Conservation (phyloP, 164 flowering plant genomes). For the Stephania japonica region DNA sequence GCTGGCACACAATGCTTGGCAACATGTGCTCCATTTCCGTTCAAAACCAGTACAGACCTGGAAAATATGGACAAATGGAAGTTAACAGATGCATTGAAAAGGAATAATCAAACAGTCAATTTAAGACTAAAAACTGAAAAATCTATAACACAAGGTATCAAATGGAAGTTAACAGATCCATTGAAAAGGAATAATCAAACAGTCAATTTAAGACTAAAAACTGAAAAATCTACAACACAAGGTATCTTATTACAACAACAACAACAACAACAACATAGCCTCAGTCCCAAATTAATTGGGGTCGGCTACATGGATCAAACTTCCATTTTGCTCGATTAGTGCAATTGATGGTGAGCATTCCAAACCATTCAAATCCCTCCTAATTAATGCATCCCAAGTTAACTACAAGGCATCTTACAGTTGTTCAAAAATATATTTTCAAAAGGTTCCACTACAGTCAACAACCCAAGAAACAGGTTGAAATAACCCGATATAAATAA, state of each 20-base stretch:
- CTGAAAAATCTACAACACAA: too few relatives aligned
- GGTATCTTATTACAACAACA: too few relatives aligned
- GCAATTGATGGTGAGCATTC: too few relatives aligned
- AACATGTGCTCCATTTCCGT: conserved; percentile 90
- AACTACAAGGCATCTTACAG: background rate
- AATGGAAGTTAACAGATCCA: too few relatives aligned
- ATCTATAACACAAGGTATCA: background rate
- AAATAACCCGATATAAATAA: background rate
- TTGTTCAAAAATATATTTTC: background rate
- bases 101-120: background rate
- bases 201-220: too few relatives aligned
- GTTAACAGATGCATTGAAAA: background rate
- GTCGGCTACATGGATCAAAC: too few relatives aligned
- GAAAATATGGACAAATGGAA: background rate
- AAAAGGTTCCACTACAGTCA: background rate
- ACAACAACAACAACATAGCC: too few relatives aligned
- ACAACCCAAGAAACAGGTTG: background rate
- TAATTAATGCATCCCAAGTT: too few relatives aligned
- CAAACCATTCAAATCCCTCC: too few relatives aligned
- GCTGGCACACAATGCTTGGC: conserved; percentile 97
- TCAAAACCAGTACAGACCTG: conserved; percentile 87
- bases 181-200: too few relatives aligned
- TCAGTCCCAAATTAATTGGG: too few relatives aligned
- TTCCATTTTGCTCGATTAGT: too few relatives aligned
- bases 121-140: background rate